phyloP scores from a whole-genome alignment of 148 eudicot genomes.

The Hydrangea macrophylla region DNA sequence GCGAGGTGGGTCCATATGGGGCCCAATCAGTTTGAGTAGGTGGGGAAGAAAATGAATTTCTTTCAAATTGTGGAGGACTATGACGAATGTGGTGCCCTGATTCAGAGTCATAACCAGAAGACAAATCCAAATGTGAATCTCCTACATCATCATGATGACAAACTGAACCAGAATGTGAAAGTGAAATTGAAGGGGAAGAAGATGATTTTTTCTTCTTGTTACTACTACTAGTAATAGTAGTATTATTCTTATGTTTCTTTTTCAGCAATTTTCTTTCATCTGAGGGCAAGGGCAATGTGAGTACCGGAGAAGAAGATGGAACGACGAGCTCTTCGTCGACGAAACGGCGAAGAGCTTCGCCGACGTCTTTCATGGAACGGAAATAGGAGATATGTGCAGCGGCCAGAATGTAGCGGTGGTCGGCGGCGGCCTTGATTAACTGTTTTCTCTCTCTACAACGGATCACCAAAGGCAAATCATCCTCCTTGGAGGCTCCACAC shows the following conservation, averaged over 20 bases:
- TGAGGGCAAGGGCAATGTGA: constrained; percentile 70
- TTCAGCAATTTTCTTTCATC: constrained; percentile 39
- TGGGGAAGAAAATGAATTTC: constrained; percentile 21
- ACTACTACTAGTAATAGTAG: not conserved
- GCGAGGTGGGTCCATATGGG: constrained; percentile 18
- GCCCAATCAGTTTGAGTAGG: constrained; percentile 20
- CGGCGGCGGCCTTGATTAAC: constrained; percentile 62
- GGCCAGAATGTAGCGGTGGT: constrained; percentile 80
- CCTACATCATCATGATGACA: constrained; percentile 16
- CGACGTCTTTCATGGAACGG: constrained; percentile 52
- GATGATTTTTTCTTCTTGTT: constrained; percentile 19
- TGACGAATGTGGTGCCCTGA: constrained; percentile 47
- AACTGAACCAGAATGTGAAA: constrained; percentile 23
- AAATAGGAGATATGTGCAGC: constrained; percentile 78
- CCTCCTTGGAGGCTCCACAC: constrained; percentile 62
- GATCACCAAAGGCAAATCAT: constrained; percentile 58
- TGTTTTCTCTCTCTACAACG: constrained; percentile 62
- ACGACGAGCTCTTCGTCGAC: constrained; percentile 76
- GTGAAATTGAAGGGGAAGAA: constrained; percentile 33
- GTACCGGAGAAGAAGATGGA: constrained; percentile 59
- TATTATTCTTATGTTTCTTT: constrained; percentile 13
- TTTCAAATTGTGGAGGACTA: constrained; percentile 23
- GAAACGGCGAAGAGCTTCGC: constrained; percentile 70
- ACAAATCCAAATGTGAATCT: constrained; percentile 44
- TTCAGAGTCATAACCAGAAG: constrained; percentile 42